Evolutionary conservation across 2,329 filamentous ascomycete species (phyloP), one percentile per base, ranked within the genome.

Genomic region (Fusarium sulawesiense): DNA sequence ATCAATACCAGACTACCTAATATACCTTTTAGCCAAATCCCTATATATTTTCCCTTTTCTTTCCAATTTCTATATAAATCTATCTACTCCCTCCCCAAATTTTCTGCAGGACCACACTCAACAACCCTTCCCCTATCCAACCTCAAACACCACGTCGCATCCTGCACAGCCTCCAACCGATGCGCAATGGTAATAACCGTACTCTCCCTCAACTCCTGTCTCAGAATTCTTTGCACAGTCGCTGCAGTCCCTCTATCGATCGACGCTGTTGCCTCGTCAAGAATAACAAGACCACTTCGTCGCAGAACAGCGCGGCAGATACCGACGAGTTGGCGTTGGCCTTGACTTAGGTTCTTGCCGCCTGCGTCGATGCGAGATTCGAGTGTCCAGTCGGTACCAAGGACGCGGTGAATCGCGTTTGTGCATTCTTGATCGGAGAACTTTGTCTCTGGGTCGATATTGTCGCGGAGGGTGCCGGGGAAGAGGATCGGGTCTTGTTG

Each of bases 131-230:
- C 87, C 16, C 79, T 78, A 34, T 89, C 86, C 48, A 89, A 72
- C 30, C 86, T 78, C 49, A 89, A 76, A 57, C 84, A 86, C 74
- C 84, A 89, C 53, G 85, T 83, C 1, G 87, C 87, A 63, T 88
- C 86, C 67, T 83, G 81, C 12, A 91, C 89, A 1, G 89, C 89
- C 76, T 90, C 87, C 2, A 90, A 79, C 3, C 88, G 83, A 76
- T 91, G 89, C n/a, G 89, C 88, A 75, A 91, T 90, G 0, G 88
- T 89, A 44, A 91, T 88, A 4, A 91, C 87, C 0, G 89, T 91
- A 69, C 86, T 88, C 16, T 82, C 65, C 6, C 76, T 74, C 46
- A 91, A 79, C 73, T 89, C 87, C 25, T 85, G 82, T 6, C 87
- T 78, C 41, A 91, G 74, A 4, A 90, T 81, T 16, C 84, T 80